These are phyloP conservation scores for Auriscalpium vulgare DNA, from an alignment of 768 basidiomycete genomes.

Conservation along the genomic window DNA sequence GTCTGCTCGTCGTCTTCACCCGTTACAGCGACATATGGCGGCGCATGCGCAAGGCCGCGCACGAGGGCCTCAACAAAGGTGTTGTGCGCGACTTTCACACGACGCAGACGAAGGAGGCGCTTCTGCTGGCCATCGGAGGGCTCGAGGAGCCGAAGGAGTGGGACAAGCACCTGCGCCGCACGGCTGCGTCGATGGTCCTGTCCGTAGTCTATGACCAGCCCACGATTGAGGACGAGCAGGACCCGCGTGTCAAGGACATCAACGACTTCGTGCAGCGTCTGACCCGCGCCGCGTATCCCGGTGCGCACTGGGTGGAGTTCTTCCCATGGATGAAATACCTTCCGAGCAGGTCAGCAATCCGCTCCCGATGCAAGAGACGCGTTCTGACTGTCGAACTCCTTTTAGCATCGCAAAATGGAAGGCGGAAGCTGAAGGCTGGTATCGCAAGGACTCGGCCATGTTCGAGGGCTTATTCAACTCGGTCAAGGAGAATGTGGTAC, in stretches of 20 bases:
- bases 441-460: not conserved
- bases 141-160: not conserved
- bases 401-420: conserved; percentile 18
- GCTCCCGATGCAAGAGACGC: not conserved
- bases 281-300: conserved; percentile 7
- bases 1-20: not conserved
- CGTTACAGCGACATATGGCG: not conserved
- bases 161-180: conserved; percentile 3
- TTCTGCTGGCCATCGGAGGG: not conserved
- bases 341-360: not conserved
- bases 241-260: conserved; percentile 1
- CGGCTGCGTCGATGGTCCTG: not conserved
- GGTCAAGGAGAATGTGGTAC: not conserved
- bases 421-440: conserved; percentile 8
- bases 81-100: not conserved
- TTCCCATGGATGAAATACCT: conserved; percentile 15
- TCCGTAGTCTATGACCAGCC: conserved; percentile 6
- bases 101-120: not conserved
- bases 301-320: conserved; percentile 16
- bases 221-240: conserved; percentile 3
- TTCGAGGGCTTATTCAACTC: conserved; percentile 11
- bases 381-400: not conserved
- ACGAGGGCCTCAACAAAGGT: not conserved
- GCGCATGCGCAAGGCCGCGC: not conserved
- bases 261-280: not conserved